Percentiles rank a stretch among this genome's conserved stretches.
These are phyloP conservation scores for Metarhizium album DNA, from an alignment of 2,329 filamentous ascomycete species.

Conservation along the genomic window DNA sequence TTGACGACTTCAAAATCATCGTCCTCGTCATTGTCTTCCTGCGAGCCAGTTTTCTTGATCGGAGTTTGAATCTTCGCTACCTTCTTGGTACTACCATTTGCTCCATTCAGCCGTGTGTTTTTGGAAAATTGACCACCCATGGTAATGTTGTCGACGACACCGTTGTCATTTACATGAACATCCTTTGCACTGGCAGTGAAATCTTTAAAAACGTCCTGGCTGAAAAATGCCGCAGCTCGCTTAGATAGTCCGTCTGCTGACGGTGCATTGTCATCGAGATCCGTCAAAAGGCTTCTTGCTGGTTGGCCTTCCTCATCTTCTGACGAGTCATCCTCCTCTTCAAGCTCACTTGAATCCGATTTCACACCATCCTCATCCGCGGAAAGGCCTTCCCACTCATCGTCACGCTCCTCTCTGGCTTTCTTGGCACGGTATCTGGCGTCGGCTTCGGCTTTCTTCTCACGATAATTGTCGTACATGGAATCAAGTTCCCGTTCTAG, in stretches of 20 bases:
- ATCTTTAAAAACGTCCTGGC: conserved; percentile 86
- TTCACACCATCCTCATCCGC: conserved; percentile 48
- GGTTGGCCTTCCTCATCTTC: conserved; percentile 21
- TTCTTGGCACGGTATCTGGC: conserved; percentile 88
- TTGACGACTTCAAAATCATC: conserved; percentile 54
- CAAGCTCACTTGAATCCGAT: conserved; percentile 43
- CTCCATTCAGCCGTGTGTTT: not conserved
- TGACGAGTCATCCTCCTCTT: conserved; percentile 37
- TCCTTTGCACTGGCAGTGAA: conserved; percentile 31
- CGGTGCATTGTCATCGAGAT: conserved; percentile 30
- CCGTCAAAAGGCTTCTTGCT: conserved; percentile 21
- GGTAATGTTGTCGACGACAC: not conserved
- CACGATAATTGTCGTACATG: conserved; percentile 79
- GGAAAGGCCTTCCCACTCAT: conserved; percentile 88
- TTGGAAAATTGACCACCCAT: not conserved
- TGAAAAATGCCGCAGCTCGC: conserved; percentile 80
- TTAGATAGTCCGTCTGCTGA: conserved; percentile 55
- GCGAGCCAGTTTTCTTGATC: not conserved
- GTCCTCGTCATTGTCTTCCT: conserved; percentile 27
- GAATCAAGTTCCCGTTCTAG: conserved; percentile 78
- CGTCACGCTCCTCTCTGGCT: conserved; percentile 70
- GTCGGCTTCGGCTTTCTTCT: conserved; percentile 67
- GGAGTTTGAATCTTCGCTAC: conserved; percentile 14
- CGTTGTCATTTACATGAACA: conserved; percentile 31
- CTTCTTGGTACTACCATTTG: not conserved